phyloP scores from a whole-genome alignment of 257 asterid genomes.

The Solanum sitiens region DNA sequence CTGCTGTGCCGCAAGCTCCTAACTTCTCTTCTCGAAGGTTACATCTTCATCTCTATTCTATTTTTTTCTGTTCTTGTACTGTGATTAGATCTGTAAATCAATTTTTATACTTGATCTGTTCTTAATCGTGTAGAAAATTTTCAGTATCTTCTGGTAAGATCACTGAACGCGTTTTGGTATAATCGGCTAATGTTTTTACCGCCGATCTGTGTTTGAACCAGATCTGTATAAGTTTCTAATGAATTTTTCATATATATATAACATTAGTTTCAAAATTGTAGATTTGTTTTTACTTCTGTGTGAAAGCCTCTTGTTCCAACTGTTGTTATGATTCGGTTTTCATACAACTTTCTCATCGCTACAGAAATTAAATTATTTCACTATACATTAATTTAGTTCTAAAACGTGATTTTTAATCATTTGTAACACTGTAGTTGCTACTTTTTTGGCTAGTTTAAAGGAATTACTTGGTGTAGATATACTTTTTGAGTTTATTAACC shows the following conservation, averaged over 20 bases:
- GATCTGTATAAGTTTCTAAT: not conserved
- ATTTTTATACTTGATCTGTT: not conserved
- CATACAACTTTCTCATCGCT: not conserved
- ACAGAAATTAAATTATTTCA: not conserved
- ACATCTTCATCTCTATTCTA: not conserved
- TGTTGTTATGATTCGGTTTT: not conserved
- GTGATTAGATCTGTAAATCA: not conserved
- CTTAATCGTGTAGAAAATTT: not conserved
- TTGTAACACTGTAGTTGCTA: not conserved
- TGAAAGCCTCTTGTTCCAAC: not conserved
- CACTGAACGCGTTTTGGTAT: not conserved
- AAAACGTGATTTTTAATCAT: not conserved
- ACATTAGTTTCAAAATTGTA: not conserved
- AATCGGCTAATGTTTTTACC: not conserved
- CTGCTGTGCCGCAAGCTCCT: not conserved
- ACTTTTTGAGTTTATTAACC: not conserved
- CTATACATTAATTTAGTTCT: not conserved
- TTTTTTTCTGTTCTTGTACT: not conserved
- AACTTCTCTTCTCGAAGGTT: not conserved
- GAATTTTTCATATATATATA: not conserved
- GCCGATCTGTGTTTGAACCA: not conserved
- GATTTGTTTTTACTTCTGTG: too few species aligned
- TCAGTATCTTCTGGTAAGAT: not conserved
- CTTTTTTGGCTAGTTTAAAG: not conserved
- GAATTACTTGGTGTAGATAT: not conserved